Evolutionary conservation across 371 early-diverging fungal genomes (phyloP), one percentile per base, ranked within the genome.

Genomic region (Vairimorpha apis): DNA sequence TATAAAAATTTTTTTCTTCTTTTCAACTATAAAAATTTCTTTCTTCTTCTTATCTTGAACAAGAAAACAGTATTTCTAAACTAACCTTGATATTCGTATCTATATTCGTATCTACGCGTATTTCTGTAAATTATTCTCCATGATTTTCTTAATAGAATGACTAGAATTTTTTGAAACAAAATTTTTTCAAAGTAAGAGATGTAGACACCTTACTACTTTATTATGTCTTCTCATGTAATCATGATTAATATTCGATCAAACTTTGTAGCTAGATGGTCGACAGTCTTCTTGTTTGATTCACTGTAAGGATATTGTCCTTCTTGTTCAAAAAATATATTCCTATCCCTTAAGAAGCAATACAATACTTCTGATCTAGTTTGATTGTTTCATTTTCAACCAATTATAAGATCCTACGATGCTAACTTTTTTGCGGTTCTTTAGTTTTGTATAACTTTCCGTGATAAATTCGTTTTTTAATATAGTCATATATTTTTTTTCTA

Each of bases 221-320:
- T 60, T 60, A 38, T 60, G 38, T 37, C 23, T 60, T 38, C 13
- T 33, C 16, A 37, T n/a, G 7, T 37, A 32, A 37, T 16, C 2
- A 38, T 7, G 12, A 33, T 16, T 14, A 37, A 37, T 38, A 60
- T 60, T 60, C 18, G 18, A 41, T 38, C 38, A 60, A 33, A 60
- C 32, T 60, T 37, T 21, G 62, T 37, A 32, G 62, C 62, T 37
- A 60, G 32, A 41, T 60, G 62, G n/a, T 60, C 62, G 1, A 60
- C 35, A 30, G 62, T 60, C 38, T 60, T 60, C 8, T 10, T 37
- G 21, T 32, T 4, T 4, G 23, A 30, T 13, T 21, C 38, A 60
- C 62, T 37, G 41, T 60, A 8, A 1, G 37, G 38, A 37, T 38
- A 60, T 18, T 60, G 32, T 60, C 38, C 23, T 21, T 37, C 18